Evolutionary conservation across 2,329 filamentous ascomycete species (phyloP), one percentile per base, ranked within the genome.

Genomic region (Colletotrichum destructivum): DNA sequence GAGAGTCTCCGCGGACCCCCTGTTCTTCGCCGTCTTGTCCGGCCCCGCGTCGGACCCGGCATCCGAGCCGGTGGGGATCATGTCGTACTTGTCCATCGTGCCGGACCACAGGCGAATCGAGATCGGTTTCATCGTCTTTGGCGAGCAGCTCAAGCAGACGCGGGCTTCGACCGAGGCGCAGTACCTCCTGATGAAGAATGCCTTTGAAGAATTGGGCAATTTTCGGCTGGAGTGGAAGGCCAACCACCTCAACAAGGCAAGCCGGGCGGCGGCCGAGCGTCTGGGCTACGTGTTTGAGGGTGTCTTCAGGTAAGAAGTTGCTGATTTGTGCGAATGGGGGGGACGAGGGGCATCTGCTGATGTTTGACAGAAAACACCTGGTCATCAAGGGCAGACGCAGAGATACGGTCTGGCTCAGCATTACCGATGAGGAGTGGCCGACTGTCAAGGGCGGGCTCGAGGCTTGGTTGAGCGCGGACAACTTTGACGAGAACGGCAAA

Each of bases 221-320:
- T 78, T 86, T 4, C 82, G 90, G 9, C 85, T 91, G 4, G 90
- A 92, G 77, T 92, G 91, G 90, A 92, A 92, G 75, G 89, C 88
- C 64, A 86, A 92, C 76, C 74, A 83, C 18, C 79, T 89, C 13
- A 92, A 92, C 76, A 81, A 75, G 46, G 81, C 85, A 0, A 90
- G 88, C 55, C 80, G 84, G 16, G 80, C 84, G 4, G 90, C 90
- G 0, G 91, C 90, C 0, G 68, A 80, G 74, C 81, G 91, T 2
- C 77, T 91, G 11, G 91, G 91, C 0, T 92, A 92, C 74, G 78
- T 78, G 0, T 88, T 81, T 74, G 90, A 93, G 77, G 91, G 91
- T 0, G 75, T 85, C 0, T 91, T 92, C 73, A 83, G 89, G 81
- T 82, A 71, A 55, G 68, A 31, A 1, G 1, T 26, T 23, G 18